A percentile compares a stretch with the other conserved stretches of the same genome.
These are phyloP conservation scores for Ustilago bromivora DNA, from an alignment of 1,284 basidiomycete species.

Conservation along the genomic window DNA sequence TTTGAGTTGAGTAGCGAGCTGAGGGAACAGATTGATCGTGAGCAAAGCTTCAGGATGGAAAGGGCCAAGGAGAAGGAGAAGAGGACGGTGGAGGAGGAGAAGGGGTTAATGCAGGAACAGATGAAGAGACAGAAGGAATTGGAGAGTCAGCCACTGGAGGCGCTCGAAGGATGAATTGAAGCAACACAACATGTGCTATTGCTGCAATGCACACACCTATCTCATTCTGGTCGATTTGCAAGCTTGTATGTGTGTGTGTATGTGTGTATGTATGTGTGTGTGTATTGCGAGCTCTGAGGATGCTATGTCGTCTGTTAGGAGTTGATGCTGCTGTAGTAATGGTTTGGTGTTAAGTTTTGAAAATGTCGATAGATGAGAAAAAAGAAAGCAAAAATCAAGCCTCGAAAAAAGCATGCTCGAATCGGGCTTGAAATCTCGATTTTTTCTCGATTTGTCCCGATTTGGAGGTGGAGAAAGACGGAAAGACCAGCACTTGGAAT, in stretches of 20 bases:
- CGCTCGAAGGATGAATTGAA: conserved; percentile 9
- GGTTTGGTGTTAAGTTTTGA: background rate
- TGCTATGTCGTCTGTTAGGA: background rate
- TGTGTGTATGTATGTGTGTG: background rate
- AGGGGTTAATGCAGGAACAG: conserved; percentile 31
- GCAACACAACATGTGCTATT: background rate
- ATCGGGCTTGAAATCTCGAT: conserved; percentile 10
- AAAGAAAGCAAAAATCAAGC: background rate
- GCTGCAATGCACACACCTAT: background rate
- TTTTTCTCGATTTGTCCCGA: background rate
- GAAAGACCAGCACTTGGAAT: conserved; percentile 18
- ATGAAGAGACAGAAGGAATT: conserved; percentile 32
- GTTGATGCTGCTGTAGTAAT: background rate
- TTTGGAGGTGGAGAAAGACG: conserved; percentile 17
- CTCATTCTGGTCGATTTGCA: background rate
- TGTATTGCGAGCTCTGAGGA: background rate
- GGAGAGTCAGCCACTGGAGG: conserved; percentile 43
- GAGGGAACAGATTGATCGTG: conserved; percentile 31
- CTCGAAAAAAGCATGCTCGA: background rate
- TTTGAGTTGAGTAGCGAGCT: conserved; percentile 48
- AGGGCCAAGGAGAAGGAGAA: conserved; percentile 19
- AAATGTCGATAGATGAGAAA: background rate
- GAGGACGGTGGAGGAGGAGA: conserved; percentile 15
- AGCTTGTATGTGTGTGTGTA: background rate
- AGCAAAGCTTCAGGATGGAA: conserved; percentile 32